Base-by-base conservation (phyloP, 129 eudicot species). In the Artemisia annua region DNA sequence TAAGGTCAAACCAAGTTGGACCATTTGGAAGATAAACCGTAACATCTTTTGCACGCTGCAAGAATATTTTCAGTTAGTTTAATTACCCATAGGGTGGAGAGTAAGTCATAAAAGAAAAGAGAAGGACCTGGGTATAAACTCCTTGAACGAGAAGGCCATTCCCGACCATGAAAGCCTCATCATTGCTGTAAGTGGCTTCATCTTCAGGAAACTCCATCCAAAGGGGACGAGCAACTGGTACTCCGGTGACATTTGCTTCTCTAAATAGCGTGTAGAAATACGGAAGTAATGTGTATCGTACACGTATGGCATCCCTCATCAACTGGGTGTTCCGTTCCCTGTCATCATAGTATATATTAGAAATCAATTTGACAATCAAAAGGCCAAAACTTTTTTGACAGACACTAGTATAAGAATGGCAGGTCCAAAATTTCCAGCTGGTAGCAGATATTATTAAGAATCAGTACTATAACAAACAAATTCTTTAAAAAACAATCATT, bases 151-250 rank as follows among this genome's bases (percentile, higher is more conserved):
- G 57, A 60, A 95, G 85, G 75, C 88, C 81, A 55, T 80, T 83
- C 22, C 99, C 99, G 57, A 90, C 96, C 99, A 95, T 90, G 84
- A 95, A 90, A 53, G 99, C 99, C 79, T 95, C 97, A 49, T 95
- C 99, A 39, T 85, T 95, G 80, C 78, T 80, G 68, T 84, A 95
- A 60, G 97, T 76, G 61, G 85, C 75, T 85, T 95, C 94, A 74
- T 95, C 99, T 14, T 66, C 26, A 15, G 99, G 99, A 48, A 95
- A 95, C 71, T 95, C 99, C 99, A 95, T 95, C 99, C 99, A 95
- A 76, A 95, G 89, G 11, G 99, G 99, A 32, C 99, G 99, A 11
- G 82, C 79, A 66, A 95, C 96, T 18, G 99, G 99, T 63, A 80
- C 63, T 51, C 99, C 99, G 39, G 75, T 95, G 19, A 72, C 78